These are phyloP conservation scores for Teratosphaeria viscida DNA, from an alignment of 2,329 filamentous ascomycete genomes.

Conservation along the genomic window DNA sequence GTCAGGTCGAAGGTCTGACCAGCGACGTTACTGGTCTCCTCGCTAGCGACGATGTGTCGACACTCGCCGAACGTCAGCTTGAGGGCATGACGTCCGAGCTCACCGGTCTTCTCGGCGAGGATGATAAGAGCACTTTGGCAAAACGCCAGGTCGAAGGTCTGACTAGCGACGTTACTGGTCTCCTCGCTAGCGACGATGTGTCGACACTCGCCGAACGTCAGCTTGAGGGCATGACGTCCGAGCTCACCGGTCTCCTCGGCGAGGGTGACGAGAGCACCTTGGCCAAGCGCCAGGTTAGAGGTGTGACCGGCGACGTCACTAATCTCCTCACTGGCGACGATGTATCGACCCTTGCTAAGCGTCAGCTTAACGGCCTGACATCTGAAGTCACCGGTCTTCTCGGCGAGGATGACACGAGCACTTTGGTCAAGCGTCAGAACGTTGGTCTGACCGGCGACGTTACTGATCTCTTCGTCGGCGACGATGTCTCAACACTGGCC, in stretches of 20 bases:
- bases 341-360: not conserved
- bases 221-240: not conserved
- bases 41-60: no score
- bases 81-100: not conserved
- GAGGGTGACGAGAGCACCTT: not conserved
- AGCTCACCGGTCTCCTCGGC: not conserved
- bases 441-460: not conserved
- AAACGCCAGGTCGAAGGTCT: not conserved
- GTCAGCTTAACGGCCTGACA: not conserved
- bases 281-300: not conserved
- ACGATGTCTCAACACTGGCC: not conserved
- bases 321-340: not conserved
- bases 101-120: not conserved
- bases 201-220: not conserved
- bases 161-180: not conserved
- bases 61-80: not conserved
- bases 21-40: no score
- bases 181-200: not conserved
- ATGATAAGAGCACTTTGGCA: not conserved
- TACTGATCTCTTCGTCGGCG: not conserved
- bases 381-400: not conserved
- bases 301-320: not conserved
- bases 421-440: not conserved
- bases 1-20: no score
- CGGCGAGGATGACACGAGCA: not conserved